These are phyloP conservation scores for Closterium sp. DNA, from an alignment of 139 green algal genomes.

Conservation along the genomic window DNA sequence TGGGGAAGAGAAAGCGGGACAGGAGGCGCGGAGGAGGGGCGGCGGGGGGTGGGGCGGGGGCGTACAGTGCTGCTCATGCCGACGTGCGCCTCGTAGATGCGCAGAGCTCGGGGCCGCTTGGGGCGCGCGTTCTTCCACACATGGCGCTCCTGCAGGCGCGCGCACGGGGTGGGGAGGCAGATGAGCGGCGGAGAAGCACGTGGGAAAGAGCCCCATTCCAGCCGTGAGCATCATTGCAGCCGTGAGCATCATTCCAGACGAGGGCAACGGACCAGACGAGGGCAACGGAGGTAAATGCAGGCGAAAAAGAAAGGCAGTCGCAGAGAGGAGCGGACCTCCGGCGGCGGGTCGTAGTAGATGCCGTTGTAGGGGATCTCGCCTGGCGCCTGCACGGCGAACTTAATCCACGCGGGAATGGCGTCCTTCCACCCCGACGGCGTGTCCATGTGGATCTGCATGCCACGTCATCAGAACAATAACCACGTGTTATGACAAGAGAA, in stretches of 20 bases:
- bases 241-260: too few species aligned
- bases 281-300: too few species aligned
- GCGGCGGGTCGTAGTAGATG: constrained; percentile 59
- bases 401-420: constrained; percentile 62
- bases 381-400: constrained; percentile 53
- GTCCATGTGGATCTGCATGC: constrained; percentile 48
- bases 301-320: neutral
- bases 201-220: too few species aligned
- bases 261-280: too few species aligned
- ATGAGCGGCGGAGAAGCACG: neutral
- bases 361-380: constrained; percentile 61
- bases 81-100: constrained; percentile 99
- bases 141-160: constrained; percentile 64
- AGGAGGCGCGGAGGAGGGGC: neutral
- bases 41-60: neutral
- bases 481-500: neutral
- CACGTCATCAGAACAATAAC: neutral
- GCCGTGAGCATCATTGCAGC: too few species aligned
- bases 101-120: constrained; percentile 69
- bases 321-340: constrained; percentile 33
- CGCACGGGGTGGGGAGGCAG: neutral
- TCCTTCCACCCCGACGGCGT: constrained; percentile 48
- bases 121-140: constrained; percentile 91
- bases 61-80: constrained; percentile 78
- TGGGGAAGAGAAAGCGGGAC: neutral